These are phyloP conservation scores for Tylopilus sp. DNA, from an alignment of 1,284 basidiomycete species.

Conservation along the genomic window DNA sequence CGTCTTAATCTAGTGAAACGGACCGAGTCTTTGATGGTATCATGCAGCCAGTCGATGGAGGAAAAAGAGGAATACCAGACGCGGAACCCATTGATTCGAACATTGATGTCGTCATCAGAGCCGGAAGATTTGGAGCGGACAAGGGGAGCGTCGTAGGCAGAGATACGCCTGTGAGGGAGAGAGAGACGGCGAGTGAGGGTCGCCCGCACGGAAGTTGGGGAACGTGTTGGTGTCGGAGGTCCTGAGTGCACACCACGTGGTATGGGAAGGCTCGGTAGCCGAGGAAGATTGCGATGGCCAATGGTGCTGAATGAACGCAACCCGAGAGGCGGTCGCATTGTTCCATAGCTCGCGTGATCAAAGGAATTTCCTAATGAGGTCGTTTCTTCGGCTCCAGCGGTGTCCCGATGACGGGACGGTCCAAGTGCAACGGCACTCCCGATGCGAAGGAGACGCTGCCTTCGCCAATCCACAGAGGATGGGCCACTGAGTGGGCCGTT, in stretches of 20 bases:
- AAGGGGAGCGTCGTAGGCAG: conserved; percentile 66
- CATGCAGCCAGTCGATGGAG: conserved; percentile 89
- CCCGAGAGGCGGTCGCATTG: conserved; percentile 9
- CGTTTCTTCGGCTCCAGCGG: conserved; percentile 15
- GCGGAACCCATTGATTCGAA: conserved; percentile 80
- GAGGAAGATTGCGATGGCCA: conserved; percentile 10
- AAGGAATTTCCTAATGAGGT: conserved; percentile 17
- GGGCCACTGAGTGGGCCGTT: conserved; percentile 30
- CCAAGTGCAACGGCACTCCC: conserved; percentile 8
- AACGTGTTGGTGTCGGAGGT: conserved; percentile 20
- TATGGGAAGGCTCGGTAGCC: conserved; percentile 8
- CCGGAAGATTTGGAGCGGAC: conserved; percentile 30
- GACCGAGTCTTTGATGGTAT: conserved; percentile 87
- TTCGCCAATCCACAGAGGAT: conserved; percentile 33
- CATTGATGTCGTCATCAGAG: conserved; percentile 53
- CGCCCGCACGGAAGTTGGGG: conserved; percentile 17
- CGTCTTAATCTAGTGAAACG: conserved; percentile 71
- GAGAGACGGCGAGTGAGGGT: conserved; percentile 34
- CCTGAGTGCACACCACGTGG: conserved; percentile 17
- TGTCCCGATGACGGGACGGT: conserved; percentile 4
- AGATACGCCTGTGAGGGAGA: conserved; percentile 59
- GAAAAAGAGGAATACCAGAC: conserved; percentile 91
- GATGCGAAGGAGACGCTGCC: conserved; percentile 34
- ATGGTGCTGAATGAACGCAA: conserved; percentile 15
- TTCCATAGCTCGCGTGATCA: conserved; percentile 18